Base-by-base conservation (phyloP, 192 early-diverging fungal species). In the Cladochytrium replicatum region DNA sequence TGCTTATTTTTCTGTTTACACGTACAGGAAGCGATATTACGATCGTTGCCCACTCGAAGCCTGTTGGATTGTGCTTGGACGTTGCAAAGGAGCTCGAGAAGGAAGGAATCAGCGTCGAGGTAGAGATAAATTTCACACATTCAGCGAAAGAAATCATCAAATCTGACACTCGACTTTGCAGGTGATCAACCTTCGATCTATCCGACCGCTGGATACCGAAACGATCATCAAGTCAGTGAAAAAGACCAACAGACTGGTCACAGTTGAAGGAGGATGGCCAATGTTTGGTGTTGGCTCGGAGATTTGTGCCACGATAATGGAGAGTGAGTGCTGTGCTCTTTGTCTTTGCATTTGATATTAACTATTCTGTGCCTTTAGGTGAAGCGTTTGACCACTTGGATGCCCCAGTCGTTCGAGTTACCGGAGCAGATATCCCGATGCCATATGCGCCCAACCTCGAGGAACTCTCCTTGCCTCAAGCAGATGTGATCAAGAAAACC, bases 131-230 rank as follows among this genome's bases (percentile, higher is more conserved):
- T n/a, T n/a, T n/a, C n/a, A n/a, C n/a, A n/a, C n/a, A n/a, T n/a
- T n/a, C n/a, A n/a, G n/a, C n/a, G n/a, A n/a, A n/a, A n/a, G n/a
- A n/a, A n/a, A n/a, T n/a, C n/a, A n/a, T n/a, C n/a, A n/a, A n/a
- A n/a, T 13, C 26, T 6, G 22, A 19, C 19, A 17, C 1, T 29
- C 19, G n/a, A 7, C 29, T 22, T 38, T 31, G 9, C 27, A 89
- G 71, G 88, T 98, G 47, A 91, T 99, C 74, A 99, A 99, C 79
- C 76, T 99, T 55, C 85, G 95, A 43, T 91, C 91, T 48, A 98
- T 98, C 68, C 86, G 89, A 48, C 95, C 95, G 27, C 74, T 98
- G 38, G 92, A 98, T 57, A 79, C 90, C 56, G 81, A 82, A 19
- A 80, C 91, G 42, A 88, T 98, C 60, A 68, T 98, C 68, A 80